These are phyloP conservation scores for Echeveria elegans DNA, from an alignment of 164 flowering plant species.

Conservation along the genomic window DNA sequence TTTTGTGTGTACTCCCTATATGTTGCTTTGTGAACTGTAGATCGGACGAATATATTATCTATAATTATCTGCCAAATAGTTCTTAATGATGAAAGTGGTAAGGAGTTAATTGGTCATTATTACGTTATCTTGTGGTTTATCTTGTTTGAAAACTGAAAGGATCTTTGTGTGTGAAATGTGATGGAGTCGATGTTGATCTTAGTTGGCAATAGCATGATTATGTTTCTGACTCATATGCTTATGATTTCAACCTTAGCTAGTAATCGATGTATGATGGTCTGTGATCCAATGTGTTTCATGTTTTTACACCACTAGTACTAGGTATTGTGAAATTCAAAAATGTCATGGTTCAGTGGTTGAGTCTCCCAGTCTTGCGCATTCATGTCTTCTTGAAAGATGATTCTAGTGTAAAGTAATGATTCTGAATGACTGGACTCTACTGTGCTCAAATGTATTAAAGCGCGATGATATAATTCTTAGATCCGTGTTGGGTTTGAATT, in stretches of 20 bases:
- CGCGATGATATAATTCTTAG: neutral
- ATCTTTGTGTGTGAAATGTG: neutral
- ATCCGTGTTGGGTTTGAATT: neutral
- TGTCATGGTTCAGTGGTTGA: neutral
- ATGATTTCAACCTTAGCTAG: neutral
- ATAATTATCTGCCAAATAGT: too few species aligned
- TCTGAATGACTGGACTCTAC: neutral
- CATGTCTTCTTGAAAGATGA: neutral
- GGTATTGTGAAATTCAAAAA: neutral
- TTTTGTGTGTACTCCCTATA: too few species aligned
- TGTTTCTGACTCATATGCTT: neutral
- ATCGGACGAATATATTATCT: too few species aligned
- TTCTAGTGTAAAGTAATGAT: neutral
- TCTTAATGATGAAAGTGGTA: too few species aligned
- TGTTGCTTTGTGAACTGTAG: too few species aligned
- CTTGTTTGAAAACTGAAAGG: neutral
- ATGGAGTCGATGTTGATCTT: neutral
- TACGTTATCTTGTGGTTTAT: neutral
- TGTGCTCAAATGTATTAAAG: neutral
- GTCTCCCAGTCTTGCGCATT: neutral
- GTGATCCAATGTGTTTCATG: neutral
- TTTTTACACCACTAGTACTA: neutral
- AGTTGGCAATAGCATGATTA: neutral
- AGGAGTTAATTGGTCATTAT: neutral
- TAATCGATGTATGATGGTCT: neutral